Percentiles rank a stretch among this genome's conserved stretches.
These are phyloP conservation scores for Coniochaeta sp. DNA, from an alignment of 2,329 filamentous ascomycete genomes.

Conservation along the genomic window DNA sequence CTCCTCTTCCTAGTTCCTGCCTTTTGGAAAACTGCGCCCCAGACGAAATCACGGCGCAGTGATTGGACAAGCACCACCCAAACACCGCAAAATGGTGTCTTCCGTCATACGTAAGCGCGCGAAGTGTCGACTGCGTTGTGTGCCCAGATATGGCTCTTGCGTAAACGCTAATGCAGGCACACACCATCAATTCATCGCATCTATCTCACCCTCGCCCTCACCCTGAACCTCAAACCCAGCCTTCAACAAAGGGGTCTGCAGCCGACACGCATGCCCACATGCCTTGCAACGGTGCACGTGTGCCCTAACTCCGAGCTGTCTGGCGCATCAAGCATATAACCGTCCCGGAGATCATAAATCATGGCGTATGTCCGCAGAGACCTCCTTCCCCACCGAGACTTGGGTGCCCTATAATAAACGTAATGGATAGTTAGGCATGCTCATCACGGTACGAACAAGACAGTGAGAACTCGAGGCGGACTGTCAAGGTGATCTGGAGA, in stretches of 20 bases:
- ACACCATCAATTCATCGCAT: not conserved
- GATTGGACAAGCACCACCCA: not conserved
- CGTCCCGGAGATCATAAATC: not conserved
- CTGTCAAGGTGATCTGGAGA: no score
- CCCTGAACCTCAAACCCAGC: not conserved
- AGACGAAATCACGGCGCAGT: not conserved
- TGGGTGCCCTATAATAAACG: not conserved
- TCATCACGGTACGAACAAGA: not conserved
- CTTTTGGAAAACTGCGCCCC: not conserved
- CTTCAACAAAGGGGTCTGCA: not conserved
- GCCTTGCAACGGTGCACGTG: no score
- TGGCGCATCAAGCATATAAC: not conserved
- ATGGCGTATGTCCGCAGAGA: not conserved
- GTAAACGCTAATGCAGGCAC: not conserved
- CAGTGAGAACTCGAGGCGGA: not conserved
- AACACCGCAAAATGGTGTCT: not conserved
- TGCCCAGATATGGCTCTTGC: not conserved
- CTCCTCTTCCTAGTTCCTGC: not conserved
- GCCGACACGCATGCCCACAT: no score
- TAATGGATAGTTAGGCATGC: not conserved
- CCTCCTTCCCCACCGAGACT: not conserved
- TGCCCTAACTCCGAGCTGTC: not conserved
- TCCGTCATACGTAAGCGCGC: not conserved
- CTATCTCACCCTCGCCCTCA: not conserved
- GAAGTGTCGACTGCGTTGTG: not conserved